Evolutionary conservation across 768 basidiomycete genomes (phyloP).

Genomic region (Collybia mongolica): DNA sequence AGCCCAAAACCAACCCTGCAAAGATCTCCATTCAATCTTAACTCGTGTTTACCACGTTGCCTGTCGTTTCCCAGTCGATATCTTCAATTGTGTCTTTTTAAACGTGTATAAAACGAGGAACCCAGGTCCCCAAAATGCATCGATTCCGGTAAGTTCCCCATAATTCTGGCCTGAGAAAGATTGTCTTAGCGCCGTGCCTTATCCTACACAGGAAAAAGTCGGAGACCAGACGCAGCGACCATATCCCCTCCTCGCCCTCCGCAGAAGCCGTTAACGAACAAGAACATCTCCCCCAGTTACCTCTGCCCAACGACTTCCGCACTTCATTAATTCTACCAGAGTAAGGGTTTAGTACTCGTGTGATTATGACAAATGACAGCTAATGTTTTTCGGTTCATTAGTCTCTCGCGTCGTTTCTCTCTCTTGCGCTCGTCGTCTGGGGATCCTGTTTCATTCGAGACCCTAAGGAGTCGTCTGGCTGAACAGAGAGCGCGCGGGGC

Average conservation of each 20-base stretch:
- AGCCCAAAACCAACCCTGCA: constrained; percentile 22
- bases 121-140: constrained; percentile 51
- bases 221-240: constrained; percentile 53
- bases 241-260: constrained; percentile 29
- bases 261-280: constrained; percentile 29
- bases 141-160: constrained; percentile 72
- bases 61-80: constrained; percentile 39
- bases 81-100: constrained; percentile 27
- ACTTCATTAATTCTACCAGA: constrained; percentile 85
- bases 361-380: constrained; percentile 7
- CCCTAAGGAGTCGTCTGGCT: constrained; percentile 65
- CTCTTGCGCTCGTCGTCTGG: constrained; percentile 70
- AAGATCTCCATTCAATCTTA: constrained; percentile 27
- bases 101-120: constrained; percentile 75
- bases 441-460: constrained; percentile 62
- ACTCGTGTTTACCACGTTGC: constrained; percentile 83
- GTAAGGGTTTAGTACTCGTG: constrained; percentile 44
- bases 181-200: constrained; percentile 22
- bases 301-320: constrained; percentile 75
- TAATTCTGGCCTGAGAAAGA: constrained; percentile 17
- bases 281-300: constrained; percentile 53
- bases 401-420: constrained; percentile 81
- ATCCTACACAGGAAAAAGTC: constrained; percentile 67
- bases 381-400: constrained; percentile 31
- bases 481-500: constrained; percentile 73